Conservation (phyloP, 192 early-diverging fungal genomes). For the Umbelopsis sp. region DNA sequence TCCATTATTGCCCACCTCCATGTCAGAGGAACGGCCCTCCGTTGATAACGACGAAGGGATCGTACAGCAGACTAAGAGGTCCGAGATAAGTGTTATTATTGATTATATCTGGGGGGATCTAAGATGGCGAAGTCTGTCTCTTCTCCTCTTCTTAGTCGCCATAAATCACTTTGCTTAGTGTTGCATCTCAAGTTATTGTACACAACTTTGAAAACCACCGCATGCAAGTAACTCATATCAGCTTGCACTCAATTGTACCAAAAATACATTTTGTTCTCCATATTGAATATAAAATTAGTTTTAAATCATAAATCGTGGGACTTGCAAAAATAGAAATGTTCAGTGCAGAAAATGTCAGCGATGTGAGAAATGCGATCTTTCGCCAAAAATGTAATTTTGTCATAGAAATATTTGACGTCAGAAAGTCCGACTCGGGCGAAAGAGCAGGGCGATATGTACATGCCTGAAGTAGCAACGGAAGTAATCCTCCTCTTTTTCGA, state of each 20-base stretch:
- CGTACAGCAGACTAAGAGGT: not conserved
- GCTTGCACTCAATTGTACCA: not conserved
- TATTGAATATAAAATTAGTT: too few relatives aligned
- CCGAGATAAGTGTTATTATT: not conserved
- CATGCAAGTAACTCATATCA: not conserved
- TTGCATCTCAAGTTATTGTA: too few relatives aligned
- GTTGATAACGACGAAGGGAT: not conserved
- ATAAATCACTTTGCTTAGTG: not conserved
- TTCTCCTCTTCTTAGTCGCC: not conserved
- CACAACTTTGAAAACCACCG: not conserved
- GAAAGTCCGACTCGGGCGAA: not conserved
- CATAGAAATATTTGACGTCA: too few relatives aligned
- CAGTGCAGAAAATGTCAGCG: too few relatives aligned
- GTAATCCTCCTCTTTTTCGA: slow-evolving; percentile 18
- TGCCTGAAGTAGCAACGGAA: too few relatives aligned
- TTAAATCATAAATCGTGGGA: not conserved
- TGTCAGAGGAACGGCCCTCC: not conserved
- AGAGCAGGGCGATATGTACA: not conserved
- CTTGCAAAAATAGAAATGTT: too few relatives aligned
- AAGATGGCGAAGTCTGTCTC: not conserved
- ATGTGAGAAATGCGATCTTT: not conserved
- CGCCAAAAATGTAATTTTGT: not conserved
- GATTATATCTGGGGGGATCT: not conserved
- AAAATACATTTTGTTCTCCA: too few relatives aligned
- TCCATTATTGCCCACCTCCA: slow-evolving; percentile 23